Evolutionary conservation across 2,329 filamentous ascomycete genomes (phyloP), one percentile per base, ranked within the genome.

Genomic region (Fusarium dimerum): DNA sequence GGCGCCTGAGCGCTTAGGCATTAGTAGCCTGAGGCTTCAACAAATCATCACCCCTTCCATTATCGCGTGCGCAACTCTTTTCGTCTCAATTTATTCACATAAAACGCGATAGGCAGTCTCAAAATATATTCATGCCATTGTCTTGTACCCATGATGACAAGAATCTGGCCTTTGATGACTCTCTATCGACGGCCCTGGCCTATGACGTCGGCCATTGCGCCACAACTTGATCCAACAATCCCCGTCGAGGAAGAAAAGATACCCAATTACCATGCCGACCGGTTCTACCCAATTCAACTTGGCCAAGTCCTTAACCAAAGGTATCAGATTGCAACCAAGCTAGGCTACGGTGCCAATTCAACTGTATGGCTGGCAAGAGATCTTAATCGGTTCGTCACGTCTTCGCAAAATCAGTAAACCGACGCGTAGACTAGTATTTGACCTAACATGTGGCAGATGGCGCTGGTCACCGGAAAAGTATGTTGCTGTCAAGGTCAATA

Each of bases 361-460:
- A 65, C 61, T 0, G 55, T 65, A n/a, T 65, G 59, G 63, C 52
- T 65, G 9, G 59, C 60, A n/a, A 34, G 59, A 45, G 61, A 64
- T 39, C 54, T 62, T 0, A 12, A 52, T 10, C 20, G 53, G 61
- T 63, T 30, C 18, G 51, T n/a, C 39, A 30, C 40, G 16, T 46
- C 41, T 32, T n/a, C 8, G 30, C 6, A 3, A 34, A 30, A 17
- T 43, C 29, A 6, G 26, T 26, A 26, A 7, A 26, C 20, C 20
- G 12, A 4, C 7, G 20, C 11, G 11, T 18, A 40, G 40, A 5
- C 2, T 30, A 47, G n/a, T n/a, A n/a, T n/a, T n/a, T 13, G 20
- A 13, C 7, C n/a, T 47, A 26, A 48, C 2, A 20, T 8, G 7
- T 7, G 17, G 11, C 30, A 63, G 60, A 15, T 65, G 57, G 56